Conservation (phyloP, 768 basidiomycete species). For the Galerina sulciceps region DNA sequence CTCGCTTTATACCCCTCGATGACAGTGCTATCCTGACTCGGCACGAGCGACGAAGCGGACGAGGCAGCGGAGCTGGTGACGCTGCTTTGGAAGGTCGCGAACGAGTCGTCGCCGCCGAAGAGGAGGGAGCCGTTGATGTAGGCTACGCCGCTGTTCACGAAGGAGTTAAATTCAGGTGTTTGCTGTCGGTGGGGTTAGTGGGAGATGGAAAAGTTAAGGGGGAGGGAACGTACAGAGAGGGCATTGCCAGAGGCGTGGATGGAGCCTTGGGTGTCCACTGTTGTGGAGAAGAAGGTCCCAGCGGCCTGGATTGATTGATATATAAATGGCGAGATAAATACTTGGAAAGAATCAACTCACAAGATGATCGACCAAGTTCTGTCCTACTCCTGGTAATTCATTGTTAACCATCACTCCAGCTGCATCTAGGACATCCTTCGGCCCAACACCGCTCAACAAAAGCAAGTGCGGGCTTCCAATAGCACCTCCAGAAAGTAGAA, state of each 20-base stretch:
- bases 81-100: slow-evolving; percentile 21
- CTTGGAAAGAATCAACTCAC: slow-evolving; percentile 19
- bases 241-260: slow-evolving; percentile 27
- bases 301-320: slow-evolving; percentile 19
- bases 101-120: slow-evolving; percentile 35
- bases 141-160: slow-evolving; percentile 67
- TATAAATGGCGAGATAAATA: not conserved
- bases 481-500: slow-evolving; percentile 56
- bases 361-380: slow-evolving; percentile 58
- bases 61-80: slow-evolving; percentile 14
- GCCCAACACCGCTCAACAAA: slow-evolving; percentile 63
- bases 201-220: not conserved
- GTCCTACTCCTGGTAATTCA: slow-evolving; percentile 63
- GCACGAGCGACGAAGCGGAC: slow-evolving; percentile 38
- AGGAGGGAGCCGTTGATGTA: slow-evolving; percentile 60
- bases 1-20: slow-evolving; percentile 60
- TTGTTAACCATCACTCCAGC: slow-evolving; percentile 48
- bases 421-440: slow-evolving; percentile 49
- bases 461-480: slow-evolving; percentile 59
- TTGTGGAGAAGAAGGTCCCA: slow-evolving; percentile 24
- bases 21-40: slow-evolving; percentile 47
- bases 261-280: slow-evolving; percentile 30
- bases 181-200: slow-evolving; percentile 21
- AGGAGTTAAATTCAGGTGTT: slow-evolving; percentile 50
- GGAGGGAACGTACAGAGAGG: slow-evolving; percentile 28